Evolutionary conservation across 805 yeast genomes (phyloP).

Genomic region (Vanderwaltozyma yarrowii): DNA sequence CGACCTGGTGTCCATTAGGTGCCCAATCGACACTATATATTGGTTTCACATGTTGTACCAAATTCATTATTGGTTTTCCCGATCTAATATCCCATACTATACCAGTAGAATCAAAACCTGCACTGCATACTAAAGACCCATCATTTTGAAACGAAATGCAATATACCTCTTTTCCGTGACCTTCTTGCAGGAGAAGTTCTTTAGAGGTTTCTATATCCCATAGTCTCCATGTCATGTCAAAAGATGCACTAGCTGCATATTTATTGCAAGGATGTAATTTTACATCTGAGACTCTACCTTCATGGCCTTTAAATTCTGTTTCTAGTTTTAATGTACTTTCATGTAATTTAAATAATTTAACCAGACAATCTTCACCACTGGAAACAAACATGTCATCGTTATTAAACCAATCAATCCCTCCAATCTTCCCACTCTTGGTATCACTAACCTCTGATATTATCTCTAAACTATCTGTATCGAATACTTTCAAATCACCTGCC

Average conservation of each 20-base stretch:
- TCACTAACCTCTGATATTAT: conserved; percentile 10
- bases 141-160: conserved; percentile 57
- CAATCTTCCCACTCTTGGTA: conserved; percentile 49
- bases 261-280: conserved; percentile 56
- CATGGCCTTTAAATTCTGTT: conserved; percentile 34
- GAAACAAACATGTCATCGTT: conserved; percentile 25
- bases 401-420: conserved; percentile 61
- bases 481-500: conserved; percentile 59
- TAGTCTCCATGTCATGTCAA: conserved; percentile 77
- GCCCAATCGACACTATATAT: conserved; percentile 68
- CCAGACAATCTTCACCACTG: conserved; percentile 38
- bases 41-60: conserved; percentile 63
- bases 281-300: conserved; percentile 47
- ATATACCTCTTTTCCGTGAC: conserved; percentile 69
- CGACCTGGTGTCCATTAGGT: conserved; percentile 61
- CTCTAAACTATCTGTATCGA: conserved; percentile 34
- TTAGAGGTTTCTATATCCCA: conserved; percentile 56
- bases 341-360: conserved; percentile 30
- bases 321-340: conserved; percentile 8
- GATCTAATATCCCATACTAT: conserved; percentile 80
- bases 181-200: conserved; percentile 66
- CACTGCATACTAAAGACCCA: conserved; percentile 67
- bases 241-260: conserved; percentile 60
- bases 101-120: conserved; percentile 66
- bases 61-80: conserved; percentile 50